phyloP scores from a whole-genome alignment of 1,139 yeast genomes.

The Pichia sp. region DNA sequence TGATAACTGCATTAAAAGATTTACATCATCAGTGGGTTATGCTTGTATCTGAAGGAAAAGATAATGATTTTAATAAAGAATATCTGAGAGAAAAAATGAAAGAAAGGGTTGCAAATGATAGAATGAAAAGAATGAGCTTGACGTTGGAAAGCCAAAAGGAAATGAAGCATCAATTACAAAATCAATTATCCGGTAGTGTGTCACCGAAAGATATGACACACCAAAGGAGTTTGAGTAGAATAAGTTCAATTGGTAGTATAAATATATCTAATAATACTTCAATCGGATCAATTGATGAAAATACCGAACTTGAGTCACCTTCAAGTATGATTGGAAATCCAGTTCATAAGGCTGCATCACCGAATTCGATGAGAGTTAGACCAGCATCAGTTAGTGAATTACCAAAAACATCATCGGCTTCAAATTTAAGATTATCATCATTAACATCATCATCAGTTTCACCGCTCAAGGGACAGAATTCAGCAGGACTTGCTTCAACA shows the following conservation, averaged over 20 bases:
- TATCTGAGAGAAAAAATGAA: conserved; percentile 24
- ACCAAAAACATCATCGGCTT: not conserved
- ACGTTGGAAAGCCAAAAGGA: conserved; percentile 6
- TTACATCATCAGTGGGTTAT: conserved; percentile 28
- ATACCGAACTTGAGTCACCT: not conserved
- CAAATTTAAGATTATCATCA: conserved; percentile 2
- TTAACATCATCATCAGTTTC: conserved; percentile 5
- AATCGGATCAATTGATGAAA: not conserved
- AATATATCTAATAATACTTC: not conserved
- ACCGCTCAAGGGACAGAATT: conserved; percentile 5
- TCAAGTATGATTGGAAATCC: not conserved
- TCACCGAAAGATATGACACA: conserved; percentile 1
- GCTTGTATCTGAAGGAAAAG: conserved; percentile 21
- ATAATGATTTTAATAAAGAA: conserved; percentile 23
- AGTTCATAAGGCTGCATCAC: not conserved
- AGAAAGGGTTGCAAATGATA: conserved; percentile 19
- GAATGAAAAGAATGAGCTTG: conserved; percentile 12
- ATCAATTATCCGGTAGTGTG: conserved; percentile 3
- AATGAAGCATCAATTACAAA: conserved; percentile 3
- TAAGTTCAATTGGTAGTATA: not conserved
- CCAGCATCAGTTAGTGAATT: conserved; percentile 2
- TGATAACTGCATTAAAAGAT: conserved; percentile 20
- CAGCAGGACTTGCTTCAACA: not conserved
- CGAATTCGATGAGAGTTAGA: not conserved
- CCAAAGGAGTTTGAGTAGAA: not conserved